phyloP scores from a whole-genome alignment of 202 grass and related monocot species.

The Dendrocalamus latiflorus region DNA sequence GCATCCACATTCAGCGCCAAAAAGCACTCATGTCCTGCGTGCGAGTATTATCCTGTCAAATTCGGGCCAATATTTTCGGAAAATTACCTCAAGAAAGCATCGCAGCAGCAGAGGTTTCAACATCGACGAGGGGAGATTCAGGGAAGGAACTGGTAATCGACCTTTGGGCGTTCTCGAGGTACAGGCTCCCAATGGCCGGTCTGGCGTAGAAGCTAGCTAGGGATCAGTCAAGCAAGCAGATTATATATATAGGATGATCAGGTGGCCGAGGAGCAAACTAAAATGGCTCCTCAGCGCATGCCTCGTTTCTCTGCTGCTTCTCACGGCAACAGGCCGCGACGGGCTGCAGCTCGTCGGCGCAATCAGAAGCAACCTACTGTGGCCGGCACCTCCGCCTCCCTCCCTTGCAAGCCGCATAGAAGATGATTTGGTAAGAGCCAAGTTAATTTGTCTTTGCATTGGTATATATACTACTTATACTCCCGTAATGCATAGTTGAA shows the following conservation, averaged over 20 bases:
- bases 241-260: slow-evolving; percentile 14
- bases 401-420: background rate
- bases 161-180: background rate
- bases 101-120: background rate
- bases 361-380: slow-evolving; percentile 17
- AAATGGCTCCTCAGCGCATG: slow-evolving; percentile 39
- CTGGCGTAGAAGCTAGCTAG: background rate
- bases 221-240: background rate
- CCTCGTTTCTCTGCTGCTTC: slow-evolving; percentile 29
- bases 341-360: slow-evolving; percentile 39
- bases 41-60: background rate
- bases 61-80: background rate
- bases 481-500: no score
- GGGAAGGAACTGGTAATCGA: background rate
- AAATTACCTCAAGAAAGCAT: background rate
- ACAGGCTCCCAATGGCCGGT: background rate
- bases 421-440: slow-evolving; percentile 24
- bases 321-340: background rate
- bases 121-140: background rate
- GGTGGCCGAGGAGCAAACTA: slow-evolving; percentile 31
- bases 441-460: background rate
- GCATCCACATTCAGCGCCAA: background rate
- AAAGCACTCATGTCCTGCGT: background rate
- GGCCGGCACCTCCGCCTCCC: background rate
- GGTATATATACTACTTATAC: no score